Evolutionary conservation across 1,139 yeast species (phyloP).

Genomic region (Blastobotrys indianensis): DNA sequence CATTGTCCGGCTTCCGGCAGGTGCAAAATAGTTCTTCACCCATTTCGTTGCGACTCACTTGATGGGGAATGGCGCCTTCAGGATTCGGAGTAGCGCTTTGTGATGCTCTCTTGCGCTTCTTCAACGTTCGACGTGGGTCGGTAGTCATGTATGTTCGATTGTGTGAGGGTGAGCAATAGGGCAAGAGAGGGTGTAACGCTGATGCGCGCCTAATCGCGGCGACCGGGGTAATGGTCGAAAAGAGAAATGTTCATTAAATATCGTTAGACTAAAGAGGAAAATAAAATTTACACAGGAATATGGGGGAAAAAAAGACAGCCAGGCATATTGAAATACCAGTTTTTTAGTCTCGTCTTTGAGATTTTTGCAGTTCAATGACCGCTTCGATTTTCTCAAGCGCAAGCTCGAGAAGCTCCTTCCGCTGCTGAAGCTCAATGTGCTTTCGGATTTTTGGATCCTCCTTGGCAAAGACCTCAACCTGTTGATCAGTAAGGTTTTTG

Average conservation of each 20-base stretch:
- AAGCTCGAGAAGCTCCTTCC: conserved; percentile 79
- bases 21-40: conserved; percentile 59
- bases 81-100: not conserved
- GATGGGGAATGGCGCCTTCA: not conserved
- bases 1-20: conserved; percentile 74
- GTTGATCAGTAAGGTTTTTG: conserved; percentile 58
- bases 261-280: no score
- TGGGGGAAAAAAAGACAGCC: not conserved
- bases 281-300: no score
- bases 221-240: not conserved
- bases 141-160: conserved; percentile 5
- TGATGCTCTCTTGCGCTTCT: conserved; percentile 2
- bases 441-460: conserved; percentile 88
- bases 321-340: not conserved
- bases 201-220: not conserved
- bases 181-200: not conserved
- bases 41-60: not conserved
- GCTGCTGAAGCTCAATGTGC: conserved; percentile 88
- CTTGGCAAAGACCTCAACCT: conserved; percentile 82
- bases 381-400: conserved; percentile 85
- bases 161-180: not conserved
- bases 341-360: not conserved
- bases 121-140: not conserved
- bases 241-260: not conserved
- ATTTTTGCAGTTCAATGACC: conserved; percentile 66